Base-by-base conservation (phyloP, 2,329 filamentous ascomycete species). In the Aspergillus latus region DNA sequence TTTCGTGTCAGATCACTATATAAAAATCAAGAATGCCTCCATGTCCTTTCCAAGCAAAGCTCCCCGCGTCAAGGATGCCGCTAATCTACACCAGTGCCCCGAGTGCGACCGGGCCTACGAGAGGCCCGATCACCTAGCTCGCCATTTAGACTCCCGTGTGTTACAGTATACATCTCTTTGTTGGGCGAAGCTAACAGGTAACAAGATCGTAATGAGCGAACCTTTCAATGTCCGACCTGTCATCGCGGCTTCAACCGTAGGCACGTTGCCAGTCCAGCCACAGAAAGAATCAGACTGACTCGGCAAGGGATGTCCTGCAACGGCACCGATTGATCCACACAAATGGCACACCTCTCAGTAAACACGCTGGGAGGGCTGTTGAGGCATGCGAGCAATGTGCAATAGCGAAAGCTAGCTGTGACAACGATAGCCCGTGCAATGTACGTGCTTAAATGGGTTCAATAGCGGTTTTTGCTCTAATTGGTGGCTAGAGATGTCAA, bases 341-440 rank as follows among this genome's bases (percentile, higher is more conserved):
- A 5, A 34, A 15, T 2, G 51, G 28, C 6, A 54, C 34, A 26
- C 16, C 26, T 7, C 7, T 48, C n/a, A 54, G 9, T 16, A 54
- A 54, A 3, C 29, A 40, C 15, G 26, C 13, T 9, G 51, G 36
- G 1, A 34, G 51, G 4, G 51, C 34, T 5, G 39, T 54, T n/a
- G 51, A 54, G 15, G 51, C 51, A 1, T 54, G 51, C n/a, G 43
- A 48, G 36, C 42, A 54, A 15, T 54, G 51, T 30, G 51, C 51
- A 3, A n/a, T 15, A 5, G 43, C 51, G 7, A 54, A 54, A 34
- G 34, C 44, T 13, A 54, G 51, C 51, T 54, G 51, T 34, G 44
- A 54, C 11, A 32, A 54, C 16, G 30, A 26, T 10, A 54, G 26
- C 9, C 51, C 51, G 5, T 54, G 51, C 28, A 48, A 34, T 10